phyloP scores from a whole-genome alignment of 2,329 filamentous ascomycete species.

The Calonectria ilicicola region DNA sequence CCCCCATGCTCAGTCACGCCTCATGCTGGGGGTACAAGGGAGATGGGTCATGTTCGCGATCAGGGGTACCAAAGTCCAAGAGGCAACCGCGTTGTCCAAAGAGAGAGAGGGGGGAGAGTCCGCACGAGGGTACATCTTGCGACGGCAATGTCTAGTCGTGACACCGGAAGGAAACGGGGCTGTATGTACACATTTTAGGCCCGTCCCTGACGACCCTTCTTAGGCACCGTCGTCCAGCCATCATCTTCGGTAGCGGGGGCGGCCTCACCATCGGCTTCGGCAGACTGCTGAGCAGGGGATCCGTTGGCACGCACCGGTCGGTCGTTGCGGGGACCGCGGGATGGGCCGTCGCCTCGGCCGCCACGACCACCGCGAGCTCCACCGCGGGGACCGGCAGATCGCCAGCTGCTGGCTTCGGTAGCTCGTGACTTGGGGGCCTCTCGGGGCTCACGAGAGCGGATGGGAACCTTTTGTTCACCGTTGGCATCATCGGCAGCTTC shows the following conservation, averaged over 20 bases:
- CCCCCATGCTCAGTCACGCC: slow-evolving; percentile 2
- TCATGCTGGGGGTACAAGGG: slow-evolving; percentile 23
- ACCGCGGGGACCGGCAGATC: slow-evolving; percentile 62
- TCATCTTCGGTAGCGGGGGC: slow-evolving; percentile 64
- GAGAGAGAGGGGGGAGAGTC: slow-evolving; percentile 17
- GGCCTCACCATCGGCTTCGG: slow-evolving; percentile 46
- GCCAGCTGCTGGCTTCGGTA: slow-evolving; percentile 71
- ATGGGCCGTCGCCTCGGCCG: slow-evolving; percentile 55
- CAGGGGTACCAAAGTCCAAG: slow-evolving; percentile 33
- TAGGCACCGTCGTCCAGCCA: slow-evolving; percentile 71
- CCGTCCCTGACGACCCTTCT: slow-evolving; percentile 53
- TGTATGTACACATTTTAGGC: slow-evolving; percentile 51
- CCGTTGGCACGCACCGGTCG: slow-evolving; percentile 64
- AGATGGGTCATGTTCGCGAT: slow-evolving; percentile 36
- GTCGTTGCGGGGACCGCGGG: slow-evolving; percentile 57
- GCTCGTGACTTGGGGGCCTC: slow-evolving; percentile 64
- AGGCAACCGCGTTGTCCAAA: slow-evolving; percentile 30
- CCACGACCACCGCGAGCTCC: slow-evolving; percentile 58
- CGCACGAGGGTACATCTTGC: slow-evolving; percentile 44
- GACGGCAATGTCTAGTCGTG: slow-evolving; percentile 50
- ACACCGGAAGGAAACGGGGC: slow-evolving; percentile 48
- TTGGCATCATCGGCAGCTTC: slow-evolving; percentile 44
- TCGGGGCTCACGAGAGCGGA: slow-evolving; percentile 51
- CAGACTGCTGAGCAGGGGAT: slow-evolving; percentile 52
- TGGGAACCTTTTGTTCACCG: slow-evolving; percentile 62